Base-by-base conservation (phyloP, 495 filamentous ascomycete species). In the Aspergillus wentii region DNA sequence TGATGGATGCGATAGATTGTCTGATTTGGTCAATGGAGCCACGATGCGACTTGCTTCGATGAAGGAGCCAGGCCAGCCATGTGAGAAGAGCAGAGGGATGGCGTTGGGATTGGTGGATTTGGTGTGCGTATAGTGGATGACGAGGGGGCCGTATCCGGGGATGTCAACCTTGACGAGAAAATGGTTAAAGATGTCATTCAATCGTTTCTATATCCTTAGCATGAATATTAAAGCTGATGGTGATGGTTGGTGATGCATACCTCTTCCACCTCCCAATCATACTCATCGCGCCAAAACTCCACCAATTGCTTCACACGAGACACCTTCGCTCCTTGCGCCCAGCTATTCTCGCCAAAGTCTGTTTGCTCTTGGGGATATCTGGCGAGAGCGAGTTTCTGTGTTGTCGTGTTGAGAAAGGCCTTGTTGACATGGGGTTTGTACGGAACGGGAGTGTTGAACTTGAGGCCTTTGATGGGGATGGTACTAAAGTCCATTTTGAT, bases 241-340 rank as follows among this genome's bases (percentile, higher is more conserved):
- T n/a, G n/a, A n/a, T n/a, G n/a, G n/a, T n/a, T n/a, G n/a, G n/a
- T n/a, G n/a, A 33, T 10, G 28, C 40, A 44, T 15, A 31, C 29
- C 14, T 31, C 29, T 15, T 31, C 8, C 5, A 5, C 29, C 8
- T 31, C 29, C 69, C 69, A 73, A 47, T 72, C 60, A 31, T 62
- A 71, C 14, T 57, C 57, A 28, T 69, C 43, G 33, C 56, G 33
- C 76, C 74, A 80, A 48, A 74, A 62, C 10, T 59, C 45, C 0
- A 64, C 58, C 20, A 79, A 41, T 17, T 70, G 57, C 45, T 74
- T 74, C 8, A 80, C 56, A 27, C 75, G 75, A 3, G 59, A 48
- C 8, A 78, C 56, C 15, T 75, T 74, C 2, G 68, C 57, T 5
- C 73, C 74, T 43, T 63, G 60, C 16, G 51, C 46, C 64, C 65